These are phyloP conservation scores for Candida bentonensis DNA, from an alignment of 805 yeast species.

Conservation along the genomic window DNA sequence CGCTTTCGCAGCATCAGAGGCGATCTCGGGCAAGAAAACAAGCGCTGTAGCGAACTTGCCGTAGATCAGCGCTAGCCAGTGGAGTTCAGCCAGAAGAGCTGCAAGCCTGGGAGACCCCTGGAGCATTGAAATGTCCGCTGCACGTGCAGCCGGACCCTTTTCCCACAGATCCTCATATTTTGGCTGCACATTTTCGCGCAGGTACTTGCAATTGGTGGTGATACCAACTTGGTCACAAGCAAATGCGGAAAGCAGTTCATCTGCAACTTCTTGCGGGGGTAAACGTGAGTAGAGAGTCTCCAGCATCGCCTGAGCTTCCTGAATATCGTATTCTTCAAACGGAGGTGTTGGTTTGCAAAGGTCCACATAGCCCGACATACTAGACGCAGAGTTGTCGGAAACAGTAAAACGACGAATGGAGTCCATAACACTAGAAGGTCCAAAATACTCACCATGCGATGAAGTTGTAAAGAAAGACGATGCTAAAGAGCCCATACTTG, in stretches of 20 bases:
- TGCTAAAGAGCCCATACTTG: too few relatives aligned
- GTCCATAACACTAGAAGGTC: neutral
- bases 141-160: neutral
- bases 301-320: too few relatives aligned
- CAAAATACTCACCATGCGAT: neutral
- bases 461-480: neutral
- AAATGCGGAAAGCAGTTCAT: neutral
- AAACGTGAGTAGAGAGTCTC: too few relatives aligned
- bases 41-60: neutral
- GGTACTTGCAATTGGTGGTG: neutral
- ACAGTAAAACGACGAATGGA: neutral
- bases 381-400: too few relatives aligned
- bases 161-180: neutral
- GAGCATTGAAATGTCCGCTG: neutral
- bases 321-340: too few relatives aligned
- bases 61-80: neutral
- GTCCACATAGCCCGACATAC: too few relatives aligned
- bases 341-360: too few relatives aligned
- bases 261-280: neutral
- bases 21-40: neutral
- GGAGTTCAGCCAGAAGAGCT: neutral
- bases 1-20: neutral
- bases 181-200: neutral
- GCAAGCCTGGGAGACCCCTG: neutral
- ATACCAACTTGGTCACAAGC: neutral